Base-by-base conservation (phyloP, 2,329 filamentous ascomycete species). In the Dothistroma septosporum region DNA sequence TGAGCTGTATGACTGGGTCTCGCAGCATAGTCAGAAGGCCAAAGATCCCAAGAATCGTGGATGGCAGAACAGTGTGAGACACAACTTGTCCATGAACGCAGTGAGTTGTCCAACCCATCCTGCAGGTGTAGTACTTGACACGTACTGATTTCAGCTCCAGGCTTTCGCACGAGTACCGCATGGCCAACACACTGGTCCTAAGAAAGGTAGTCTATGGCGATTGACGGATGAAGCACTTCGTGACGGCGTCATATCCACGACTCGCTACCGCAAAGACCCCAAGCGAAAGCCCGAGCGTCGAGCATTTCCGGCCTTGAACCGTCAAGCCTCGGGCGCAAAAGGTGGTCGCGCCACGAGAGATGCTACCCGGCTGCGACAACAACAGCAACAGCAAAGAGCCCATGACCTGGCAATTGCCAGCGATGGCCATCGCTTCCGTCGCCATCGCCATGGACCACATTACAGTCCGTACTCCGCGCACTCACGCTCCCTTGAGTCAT, bases 61-160 rank as follows among this genome's bases (percentile, higher is more conserved):
- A 10, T 97, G 93, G 93, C 89, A 93, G 76, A 97, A 97, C 75
- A 96, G 91, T 73, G 95, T 97, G 66, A 85, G 93, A 1, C 93
- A 97, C 75, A 97, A 97, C 68, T 79, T 97, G 8, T 96, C 91
- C 53, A 97, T 97, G 92, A 97, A 97, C 69, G 83, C 83, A 62
- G 93, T 97, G 85, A 77, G 86, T 80, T 9, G 16, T 19, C 8
- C 14, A 19, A 10, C 19, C 32, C 4, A 10, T 61, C 19, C 19
- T 44, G 22, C 10, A 35, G 57, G 32, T 57, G 33, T 5, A 11
- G 12, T 6, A 44, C 10, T 21, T 8, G 4, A 10, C 14, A 4
- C 44, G 56, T 24, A 48, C 67, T 65, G 55, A 69, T 58, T 44
- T 56, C 48, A 16, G 7, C 24, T 47, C 59, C 62, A 85, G 81